phyloP scores from a whole-genome alignment of 371 early-diverging fungal genomes.

The Mucor saturninus region DNA sequence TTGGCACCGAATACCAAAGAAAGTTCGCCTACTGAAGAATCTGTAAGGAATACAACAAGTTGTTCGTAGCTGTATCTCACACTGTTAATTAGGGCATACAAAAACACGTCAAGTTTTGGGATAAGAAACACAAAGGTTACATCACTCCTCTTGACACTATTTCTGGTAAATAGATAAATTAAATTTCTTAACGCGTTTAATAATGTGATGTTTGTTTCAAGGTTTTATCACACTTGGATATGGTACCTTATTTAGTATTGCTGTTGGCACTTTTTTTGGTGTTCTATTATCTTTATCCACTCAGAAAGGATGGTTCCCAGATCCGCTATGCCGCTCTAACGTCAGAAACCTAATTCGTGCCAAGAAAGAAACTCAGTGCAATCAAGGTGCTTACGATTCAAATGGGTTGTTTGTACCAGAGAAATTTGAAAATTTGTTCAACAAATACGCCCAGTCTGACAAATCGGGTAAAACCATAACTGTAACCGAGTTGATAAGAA shows the following conservation, averaged over 20 bases:
- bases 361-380: slow-evolving; percentile 22
- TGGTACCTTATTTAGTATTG: slow-evolving; percentile 23
- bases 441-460: slow-evolving; percentile 40
- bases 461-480: slow-evolving; percentile 36
- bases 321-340: slow-evolving; percentile 28
- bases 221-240: slow-evolving; percentile 36
- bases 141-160: slow-evolving; percentile 34
- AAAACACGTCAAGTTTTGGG: slow-evolving; percentile 34
- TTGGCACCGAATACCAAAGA: too few relatives aligned
- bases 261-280: slow-evolving; percentile 21
- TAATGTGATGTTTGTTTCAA: slow-evolving; percentile 11
- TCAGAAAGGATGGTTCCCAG: slow-evolving; percentile 29
- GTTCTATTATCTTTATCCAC: slow-evolving; percentile 28
- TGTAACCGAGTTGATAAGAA: slow-evolving; percentile 32
- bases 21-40: not conserved
- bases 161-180: slow-evolving; percentile 19
- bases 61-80: not conserved
- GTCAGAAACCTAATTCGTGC: slow-evolving; percentile 10
- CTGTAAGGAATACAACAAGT: not conserved
- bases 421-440: slow-evolving; percentile 35
- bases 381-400: slow-evolving; percentile 29
- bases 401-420: slow-evolving; percentile 38
- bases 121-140: slow-evolving; percentile 31
- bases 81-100: slow-evolving; percentile 23
- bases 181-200: not conserved